Conservation (phyloP, 192 early-diverging fungal genomes). For the Gonapodya prolifera region DNA sequence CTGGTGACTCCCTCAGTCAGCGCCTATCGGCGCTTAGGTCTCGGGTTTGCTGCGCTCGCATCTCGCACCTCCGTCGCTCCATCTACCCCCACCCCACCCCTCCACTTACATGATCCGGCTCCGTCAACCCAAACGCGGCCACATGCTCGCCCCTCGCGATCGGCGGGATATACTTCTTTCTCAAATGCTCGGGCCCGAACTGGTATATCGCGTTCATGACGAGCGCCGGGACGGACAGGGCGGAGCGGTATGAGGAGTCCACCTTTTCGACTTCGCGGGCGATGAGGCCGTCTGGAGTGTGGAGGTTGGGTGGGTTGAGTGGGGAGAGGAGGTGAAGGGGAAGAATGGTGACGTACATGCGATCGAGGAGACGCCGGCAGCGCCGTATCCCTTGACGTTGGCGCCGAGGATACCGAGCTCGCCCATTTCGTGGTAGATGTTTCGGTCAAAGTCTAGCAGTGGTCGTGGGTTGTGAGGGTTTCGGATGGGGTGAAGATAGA, state of each 20-base stretch:
- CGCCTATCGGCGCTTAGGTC: no score
- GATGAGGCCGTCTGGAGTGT: conserved; percentile 88
- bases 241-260: conserved; percentile 91
- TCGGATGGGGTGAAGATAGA: neutral
- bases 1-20: no score
- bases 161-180: conserved; percentile 72
- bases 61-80: no score
- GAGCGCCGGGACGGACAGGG: conserved; percentile 97
- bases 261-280: conserved; percentile 94
- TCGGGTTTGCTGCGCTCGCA: no score
- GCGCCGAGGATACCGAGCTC: conserved; percentile 82
- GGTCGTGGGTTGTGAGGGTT: neutral
- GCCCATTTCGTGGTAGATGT: conserved; percentile 91
- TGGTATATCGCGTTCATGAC: conserved; percentile 98
- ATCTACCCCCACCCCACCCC: no score
- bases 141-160: conserved; percentile 74
- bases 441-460: conserved; percentile 61
- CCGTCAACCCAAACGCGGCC: conserved; percentile 89
- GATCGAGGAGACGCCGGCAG: conserved; percentile 91
- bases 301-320: no score
- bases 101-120: conserved; percentile 98
- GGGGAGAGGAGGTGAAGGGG: no score
- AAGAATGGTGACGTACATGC: no score
- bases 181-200: conserved; percentile 78
- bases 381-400: conserved; percentile 93